Evolutionary conservation across 1,139 yeast species (phyloP), one percentile per base, ranked within the genome.

Genomic region (Candida pseudoviswanathii): DNA sequence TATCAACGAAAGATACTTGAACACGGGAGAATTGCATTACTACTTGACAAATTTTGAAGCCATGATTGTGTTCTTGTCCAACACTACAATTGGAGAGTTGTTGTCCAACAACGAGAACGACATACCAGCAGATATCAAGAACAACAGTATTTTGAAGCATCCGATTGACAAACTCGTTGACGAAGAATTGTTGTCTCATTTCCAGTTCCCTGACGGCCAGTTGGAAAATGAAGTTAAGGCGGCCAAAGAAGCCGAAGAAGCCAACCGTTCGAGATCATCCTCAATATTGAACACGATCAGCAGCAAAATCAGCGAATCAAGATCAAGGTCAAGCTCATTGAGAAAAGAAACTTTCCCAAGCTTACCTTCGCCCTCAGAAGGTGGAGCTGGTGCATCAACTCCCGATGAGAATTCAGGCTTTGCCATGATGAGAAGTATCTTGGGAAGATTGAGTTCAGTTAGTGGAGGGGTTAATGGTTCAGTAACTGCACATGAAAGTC

Each of bases 31-130:
- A 51, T 53, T 69, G 33, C 65, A 63, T 49, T 75, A 68, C 51
- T 75, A 73, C 54, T 58, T 75, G 32, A 75, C 80, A 8, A 75
- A 75, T 53, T 70, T 75, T 48, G 80, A 75, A 49, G 80, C 80
- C 1, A 68, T 72, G 21, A 59, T 75, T 24, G 68, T 62, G 43
- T 75, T 70, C 56, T 61, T 75, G 41, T 70, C 72, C 51, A 73
- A 68, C 45, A 68, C 73, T 8, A 71, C 77, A 1, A 55, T 71
- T 11, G 57, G 60, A 22, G 79, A 73, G 47, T 57, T 75, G 29
- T 51, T 51, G 9, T 57, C 61, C 0, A 55, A 50, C 3, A 31
- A 22, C 10, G 41, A 16, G 1, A 25, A 29, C n/a, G 26, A 41
- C 11, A 30, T 48, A 8, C 46, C 54, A 3, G 42, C 38, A 16